These are phyloP conservation scores for Leishmania arabica DNA, from an alignment of 208 protist species.

Conservation along the genomic window DNA sequence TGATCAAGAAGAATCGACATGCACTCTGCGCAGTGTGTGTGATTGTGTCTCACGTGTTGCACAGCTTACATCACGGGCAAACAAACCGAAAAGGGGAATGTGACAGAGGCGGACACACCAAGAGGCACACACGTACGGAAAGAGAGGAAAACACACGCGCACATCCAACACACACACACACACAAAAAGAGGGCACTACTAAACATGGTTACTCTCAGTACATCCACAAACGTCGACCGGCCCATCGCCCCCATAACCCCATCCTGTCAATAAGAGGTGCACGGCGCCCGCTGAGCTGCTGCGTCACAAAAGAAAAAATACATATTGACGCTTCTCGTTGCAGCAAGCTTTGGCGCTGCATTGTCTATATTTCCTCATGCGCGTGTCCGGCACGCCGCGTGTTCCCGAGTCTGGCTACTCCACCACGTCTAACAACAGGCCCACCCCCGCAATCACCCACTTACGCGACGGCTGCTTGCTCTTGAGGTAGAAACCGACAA, in stretches of 20 bases:
- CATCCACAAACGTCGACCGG: not conserved
- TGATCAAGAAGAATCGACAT: not conserved
- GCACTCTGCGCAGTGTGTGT: not conserved
- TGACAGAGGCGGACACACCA: too few relatives aligned
- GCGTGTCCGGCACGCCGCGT: not conserved
- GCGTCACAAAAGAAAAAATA: not conserved
- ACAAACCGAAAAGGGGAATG: not conserved
- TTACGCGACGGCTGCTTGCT: constrained; percentile 94
- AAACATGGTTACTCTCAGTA: not conserved
- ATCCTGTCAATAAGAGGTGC: not conserved
- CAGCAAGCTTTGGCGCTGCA: not conserved
- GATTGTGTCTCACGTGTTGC: not conserved
- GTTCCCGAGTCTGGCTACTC: constrained; percentile 50
- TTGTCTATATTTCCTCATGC: not conserved
- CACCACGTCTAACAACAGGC: constrained; percentile 95
- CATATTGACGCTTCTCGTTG: not conserved
- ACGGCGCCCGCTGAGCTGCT: not conserved
- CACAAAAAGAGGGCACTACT: not conserved
- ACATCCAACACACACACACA: too few relatives aligned
- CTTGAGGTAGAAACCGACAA: constrained; percentile 96
- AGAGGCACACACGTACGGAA: not conserved
- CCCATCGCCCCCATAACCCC: not conserved
- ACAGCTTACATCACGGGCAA: not conserved
- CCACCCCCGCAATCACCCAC: constrained; percentile 98
- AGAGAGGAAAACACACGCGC: not conserved